Conservation (phyloP, 2,329 filamentous ascomycete species). For the Aspergillus unguis region DNA sequence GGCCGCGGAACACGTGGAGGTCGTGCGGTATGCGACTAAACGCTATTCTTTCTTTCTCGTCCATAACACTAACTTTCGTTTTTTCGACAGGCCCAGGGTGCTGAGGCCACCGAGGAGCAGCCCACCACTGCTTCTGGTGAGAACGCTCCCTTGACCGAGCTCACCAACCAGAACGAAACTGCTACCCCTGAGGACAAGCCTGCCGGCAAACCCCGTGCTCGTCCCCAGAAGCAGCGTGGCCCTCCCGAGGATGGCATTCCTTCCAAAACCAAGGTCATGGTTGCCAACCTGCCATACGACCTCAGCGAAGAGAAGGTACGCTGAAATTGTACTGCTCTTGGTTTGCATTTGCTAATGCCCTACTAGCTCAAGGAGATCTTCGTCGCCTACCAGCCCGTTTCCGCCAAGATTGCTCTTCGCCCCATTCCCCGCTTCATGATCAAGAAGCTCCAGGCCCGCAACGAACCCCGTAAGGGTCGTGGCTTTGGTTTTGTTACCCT, state of each 20-base stretch:
- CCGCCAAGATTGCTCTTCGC: slow-evolving; percentile 96
- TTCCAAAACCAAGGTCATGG: slow-evolving; percentile 99
- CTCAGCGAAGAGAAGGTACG: slow-evolving; percentile 93
- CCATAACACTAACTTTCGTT: background rate
- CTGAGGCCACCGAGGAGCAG: slow-evolving; percentile 26
- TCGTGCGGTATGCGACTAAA: slow-evolving; percentile 51
- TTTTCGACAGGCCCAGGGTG: slow-evolving; percentile 18
- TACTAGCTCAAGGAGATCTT: slow-evolving; percentile 94
- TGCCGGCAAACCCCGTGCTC: slow-evolving; percentile 41
- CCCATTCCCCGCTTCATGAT: slow-evolving; percentile 99
- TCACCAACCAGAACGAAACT: slow-evolving; percentile 20
- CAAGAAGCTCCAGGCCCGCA: slow-evolving; percentile 98
- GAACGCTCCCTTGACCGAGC: slow-evolving; percentile 19
- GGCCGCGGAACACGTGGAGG: slow-evolving; percentile 66
- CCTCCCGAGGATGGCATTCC: slow-evolving; percentile 95
- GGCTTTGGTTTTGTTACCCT: slow-evolving; percentile 98
- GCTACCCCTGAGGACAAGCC: slow-evolving; percentile 45
- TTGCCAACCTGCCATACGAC: slow-evolving; percentile 98
- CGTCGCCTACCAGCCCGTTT: slow-evolving; percentile 82
- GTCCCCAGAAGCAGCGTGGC: slow-evolving; percentile 75
- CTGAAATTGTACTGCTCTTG: background rate
- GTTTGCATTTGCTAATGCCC: slow-evolving; percentile 25
- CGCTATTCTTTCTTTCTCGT: background rate
- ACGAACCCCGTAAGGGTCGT: slow-evolving; percentile 97
- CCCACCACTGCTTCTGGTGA: slow-evolving; percentile 18